These are phyloP conservation scores for Naganishia randhawae DNA, from an alignment of 768 basidiomycete genomes.

Conservation along the genomic window DNA sequence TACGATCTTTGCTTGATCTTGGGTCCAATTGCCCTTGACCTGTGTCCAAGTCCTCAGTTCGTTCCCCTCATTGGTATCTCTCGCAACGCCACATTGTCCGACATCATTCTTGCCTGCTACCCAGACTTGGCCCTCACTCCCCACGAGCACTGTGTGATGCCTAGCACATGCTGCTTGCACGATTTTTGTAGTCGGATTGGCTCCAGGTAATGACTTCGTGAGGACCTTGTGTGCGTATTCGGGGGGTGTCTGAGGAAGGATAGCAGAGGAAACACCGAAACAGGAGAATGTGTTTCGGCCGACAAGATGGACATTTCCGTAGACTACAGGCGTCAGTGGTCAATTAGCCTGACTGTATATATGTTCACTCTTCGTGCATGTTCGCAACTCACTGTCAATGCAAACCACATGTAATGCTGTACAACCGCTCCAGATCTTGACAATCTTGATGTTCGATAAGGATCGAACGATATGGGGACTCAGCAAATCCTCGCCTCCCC, in stretches of 20 bases:
- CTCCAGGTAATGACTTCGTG: slow-evolving; percentile 41
- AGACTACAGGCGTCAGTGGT: slow-evolving; percentile 25
- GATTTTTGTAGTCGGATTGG: slow-evolving; percentile 56
- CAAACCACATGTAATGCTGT: slow-evolving; percentile 45
- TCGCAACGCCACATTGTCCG: slow-evolving; percentile 63
- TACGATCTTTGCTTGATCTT: slow-evolving; percentile 39
- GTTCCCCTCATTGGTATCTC: slow-evolving; percentile 2
- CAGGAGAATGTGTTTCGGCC: slow-evolving; percentile 69
- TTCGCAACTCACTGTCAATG: slow-evolving; percentile 40
- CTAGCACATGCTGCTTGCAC: slow-evolving; percentile 79
- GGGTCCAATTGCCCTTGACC: slow-evolving; percentile 43
- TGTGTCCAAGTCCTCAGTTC: slow-evolving; percentile 37
- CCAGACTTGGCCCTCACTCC: slow-evolving; percentile 77
- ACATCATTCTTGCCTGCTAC: slow-evolving; percentile 67
- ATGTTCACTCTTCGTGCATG: background rate
- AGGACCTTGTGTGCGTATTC: slow-evolving; percentile 55
- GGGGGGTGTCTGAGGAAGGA: slow-evolving; percentile 48
- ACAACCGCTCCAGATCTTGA: slow-evolving; percentile 62
- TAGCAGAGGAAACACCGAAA: slow-evolving; percentile 57
- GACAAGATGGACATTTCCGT: slow-evolving; percentile 82
- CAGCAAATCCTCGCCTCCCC: slow-evolving; percentile 73
- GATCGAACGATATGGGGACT: slow-evolving; percentile 87
- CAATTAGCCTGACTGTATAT: background rate
- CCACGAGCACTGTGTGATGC: slow-evolving; percentile 76
- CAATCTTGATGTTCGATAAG: slow-evolving; percentile 69